Evolutionary conservation across 805 yeast species (phyloP), one percentile per base, ranked within the genome.

Genomic region (Metschnikowia gruessii): DNA sequence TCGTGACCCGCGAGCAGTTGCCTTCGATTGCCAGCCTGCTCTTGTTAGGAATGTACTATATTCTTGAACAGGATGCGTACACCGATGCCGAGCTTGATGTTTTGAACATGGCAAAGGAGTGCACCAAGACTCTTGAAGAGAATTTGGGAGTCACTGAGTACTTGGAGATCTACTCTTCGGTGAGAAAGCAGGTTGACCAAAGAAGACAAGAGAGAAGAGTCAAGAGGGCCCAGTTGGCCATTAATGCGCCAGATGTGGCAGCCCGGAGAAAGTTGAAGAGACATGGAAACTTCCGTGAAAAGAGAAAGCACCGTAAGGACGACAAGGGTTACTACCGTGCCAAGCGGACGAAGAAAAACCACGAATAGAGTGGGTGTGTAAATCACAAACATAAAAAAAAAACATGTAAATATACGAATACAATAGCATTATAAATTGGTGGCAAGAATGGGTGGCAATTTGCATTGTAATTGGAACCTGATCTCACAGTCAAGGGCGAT

Each of bases 221-320:
- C 0, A 84, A 83, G 60, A 75, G 90, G 47, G 85, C 95, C 0
- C 83, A 85, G 48, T 68, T 88, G 61, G 85, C 89, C 2, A 74
- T 91, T 10, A 77, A 75, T 17, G 86, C 85, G 3, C 98, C 98
- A 0, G 96, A 85, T 13, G 66, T 78, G 35, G 83, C 88, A n/a
- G 94, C 96, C 1, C 78, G 76, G 54, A 80, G 87, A 64, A 87
- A 85, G 68, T 60, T 87, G 58, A 83, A 75, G 66, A 87, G 86
- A 63, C 95, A 91, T 68, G 80, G 75, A 32, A 78, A 83, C 56
- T 76, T 79, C 24, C 81, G 91, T 62, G 94, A 86, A 52, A 87
- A 84, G 72, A 78, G 96, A 64, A 85, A 79, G 60, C 80, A 74
- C 42, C 81, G 78, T 43, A 85, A 80, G 63, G 95, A 87, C 60